Percentiles rank a stretch among this genome's conserved stretches.
phyloP scores from a whole-genome alignment of 257 asterid species.

The Euphrasia confusa region DNA sequence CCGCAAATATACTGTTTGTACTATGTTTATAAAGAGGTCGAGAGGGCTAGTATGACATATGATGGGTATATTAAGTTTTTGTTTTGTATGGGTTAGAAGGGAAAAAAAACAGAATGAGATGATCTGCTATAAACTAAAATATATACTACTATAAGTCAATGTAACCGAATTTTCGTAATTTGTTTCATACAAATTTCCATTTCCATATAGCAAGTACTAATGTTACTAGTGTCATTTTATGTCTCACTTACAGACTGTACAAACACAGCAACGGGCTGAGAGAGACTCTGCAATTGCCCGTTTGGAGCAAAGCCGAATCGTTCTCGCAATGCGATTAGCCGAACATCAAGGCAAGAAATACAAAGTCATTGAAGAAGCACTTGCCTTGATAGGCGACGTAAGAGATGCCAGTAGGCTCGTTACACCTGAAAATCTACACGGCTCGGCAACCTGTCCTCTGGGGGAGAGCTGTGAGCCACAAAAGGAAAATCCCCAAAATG shows the following conservation, averaged over 20 bases:
- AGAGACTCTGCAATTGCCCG: conserved; percentile 91
- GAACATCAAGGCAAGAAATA: conserved; percentile 88
- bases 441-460: conserved; percentile 34
- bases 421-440: conserved; percentile 51
- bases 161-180: conserved; percentile 8
- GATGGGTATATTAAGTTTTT: background rate
- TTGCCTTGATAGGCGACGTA: conserved; percentile 79
- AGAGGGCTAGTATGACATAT: background rate
- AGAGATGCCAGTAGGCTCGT: conserved; percentile 51
- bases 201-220: conserved; percentile 1
- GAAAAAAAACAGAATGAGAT: too few relatives aligned
- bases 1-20: background rate
- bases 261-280: conserved; percentile 81
- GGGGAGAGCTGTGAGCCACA: conserved; percentile 29
- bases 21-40: background rate
- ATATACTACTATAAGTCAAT: background rate
- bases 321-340: conserved; percentile 90
- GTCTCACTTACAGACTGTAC: conserved; percentile 53
- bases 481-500: conserved; percentile 40
- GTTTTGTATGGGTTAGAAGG: background rate
- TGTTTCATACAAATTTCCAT: background rate
- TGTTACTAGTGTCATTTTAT: background rate
- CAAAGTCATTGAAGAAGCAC: conserved; percentile 94
- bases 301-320: conserved; percentile 78
- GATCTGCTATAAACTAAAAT: conserved; percentile 12